A percentile compares a stretch with the other conserved stretches of the same genome.
Conservation (phyloP, 1,284 basidiomycete genomes). For the Ustilago nuda region DNA sequence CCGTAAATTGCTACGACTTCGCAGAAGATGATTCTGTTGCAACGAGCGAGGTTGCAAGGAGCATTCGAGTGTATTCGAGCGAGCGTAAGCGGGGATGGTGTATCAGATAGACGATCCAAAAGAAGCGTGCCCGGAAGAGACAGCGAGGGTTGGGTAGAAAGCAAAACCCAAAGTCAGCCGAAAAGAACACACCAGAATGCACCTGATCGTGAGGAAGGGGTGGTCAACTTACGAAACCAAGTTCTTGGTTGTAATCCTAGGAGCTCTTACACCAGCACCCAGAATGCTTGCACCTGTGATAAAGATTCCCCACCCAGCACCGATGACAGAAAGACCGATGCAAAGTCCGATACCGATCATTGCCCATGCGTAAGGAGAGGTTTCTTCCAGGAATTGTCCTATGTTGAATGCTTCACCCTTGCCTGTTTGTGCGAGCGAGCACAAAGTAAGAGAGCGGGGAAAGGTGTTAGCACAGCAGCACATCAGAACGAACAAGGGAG, state of each 20-base stretch:
- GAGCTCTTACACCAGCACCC: conserved; percentile 92
- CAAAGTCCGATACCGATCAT: conserved; percentile 90
- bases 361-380: conserved; percentile 93
- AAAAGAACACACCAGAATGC: neutral
- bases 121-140: no score
- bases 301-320: conserved; percentile 99
- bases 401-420: conserved; percentile 56
- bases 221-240: conserved; percentile 81
- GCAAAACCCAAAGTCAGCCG: neutral
- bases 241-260: conserved; percentile 96
- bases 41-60: no score
- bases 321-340: conserved; percentile 91
- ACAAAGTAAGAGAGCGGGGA: neutral
- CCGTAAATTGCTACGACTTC: conserved; percentile 98
- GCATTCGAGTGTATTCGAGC: no score
- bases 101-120: no score
- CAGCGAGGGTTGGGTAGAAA: no score
- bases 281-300: conserved; percentile 94
- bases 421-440: conserved; percentile 15
- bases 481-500: neutral
- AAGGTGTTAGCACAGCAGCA: neutral
- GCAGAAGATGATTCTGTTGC: conserved; percentile 86
- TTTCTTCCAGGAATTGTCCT: conserved; percentile 83
- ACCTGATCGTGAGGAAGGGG: neutral
- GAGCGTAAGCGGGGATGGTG: no score